Evolutionary conservation across 2,329 filamentous ascomycete genomes (phyloP), one percentile per base, ranked within the genome.

Genomic region (Golovinomyces cichoracearum): DNA sequence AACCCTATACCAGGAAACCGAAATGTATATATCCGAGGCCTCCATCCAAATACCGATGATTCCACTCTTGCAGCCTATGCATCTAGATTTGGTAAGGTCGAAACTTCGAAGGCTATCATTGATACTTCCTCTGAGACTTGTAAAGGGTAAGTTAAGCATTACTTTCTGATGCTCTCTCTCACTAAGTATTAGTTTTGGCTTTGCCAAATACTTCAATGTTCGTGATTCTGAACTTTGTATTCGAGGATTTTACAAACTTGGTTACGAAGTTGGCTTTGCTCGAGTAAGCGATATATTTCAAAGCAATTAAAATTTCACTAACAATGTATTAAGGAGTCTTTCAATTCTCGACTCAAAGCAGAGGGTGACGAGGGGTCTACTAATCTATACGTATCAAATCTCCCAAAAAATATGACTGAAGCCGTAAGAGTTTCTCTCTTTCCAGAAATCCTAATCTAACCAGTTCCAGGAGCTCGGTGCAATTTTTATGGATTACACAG

Each of bases 81-180:
- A 40, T 71, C 75, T 56, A 82, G 88, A 47, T 98, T 95, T 60
- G 92, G 90, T 38, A 78, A 80, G 52, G 90, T 98, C 50, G 84
- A 93, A 66, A 93, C 86, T 55, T 94, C 85, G 60, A 98, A 98
- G 70, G 90, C 92, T 13, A 98, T 98, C 65, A 93, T 98, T 59
- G 92, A 98, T 65, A 80, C 86, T 48, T 78, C 81, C 56, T 93
- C 84, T 45, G 83, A 85, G 51, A 79, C 85, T 53, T 98, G 90
- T 74, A 98, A 98, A 67, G 90, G 90, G 90, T 93, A 66, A 58
- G 72, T 26, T 13, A 37, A 25, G 13, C 5, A n/a, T 65, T 15
- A 26, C 12, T 9, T 19, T 21, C 25, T 13, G 7, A 33, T 33
- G 23, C 13, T 17, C 19, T 15, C 21, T 23, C 23, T n/a, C 41